Evolutionary conservation across 257 asterid genomes (phyloP).

Genomic region (Craterostigma plantagineum): DNA sequence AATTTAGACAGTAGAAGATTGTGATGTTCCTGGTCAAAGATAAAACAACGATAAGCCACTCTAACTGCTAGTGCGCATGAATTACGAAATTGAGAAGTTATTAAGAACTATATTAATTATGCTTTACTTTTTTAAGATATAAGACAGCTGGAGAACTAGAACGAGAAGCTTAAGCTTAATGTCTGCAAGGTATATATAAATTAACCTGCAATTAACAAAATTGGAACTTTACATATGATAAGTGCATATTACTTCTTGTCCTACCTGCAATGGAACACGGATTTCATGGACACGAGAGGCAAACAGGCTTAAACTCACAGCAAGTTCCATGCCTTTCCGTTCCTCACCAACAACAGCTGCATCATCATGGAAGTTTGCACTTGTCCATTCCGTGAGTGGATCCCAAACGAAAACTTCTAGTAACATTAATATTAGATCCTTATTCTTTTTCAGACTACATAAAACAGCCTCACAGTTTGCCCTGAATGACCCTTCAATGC

Average conservation of each 20-base stretch:
- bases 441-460: constrained; percentile 75
- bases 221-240: too few relatives aligned
- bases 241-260: too few relatives aligned
- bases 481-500: constrained; percentile 90
- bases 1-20: constrained; percentile 68
- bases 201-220: too few relatives aligned
- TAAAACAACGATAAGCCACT: neutral
- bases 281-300: constrained; percentile 98
- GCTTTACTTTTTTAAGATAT: too few relatives aligned
- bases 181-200: too few relatives aligned
- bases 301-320: constrained; percentile 90
- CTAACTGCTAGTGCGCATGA: neutral
- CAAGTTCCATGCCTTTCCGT: constrained; percentile 98
- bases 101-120: too few relatives aligned
- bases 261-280: constrained; percentile 93
- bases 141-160: neutral
- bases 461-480: constrained; percentile 86
- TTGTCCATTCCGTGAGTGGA: constrained; percentile 99
- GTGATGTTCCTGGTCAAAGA: constrained; percentile 70
- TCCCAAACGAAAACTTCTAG: constrained; percentile 95
- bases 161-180: neutral
- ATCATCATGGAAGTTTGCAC: constrained; percentile 93
- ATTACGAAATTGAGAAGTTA: neutral
- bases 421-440: constrained; percentile 86
- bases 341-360: constrained; percentile 99